Conservation (phyloP, 371 early-diverging fungal species). For the Actinomortierella wolfii region DNA sequence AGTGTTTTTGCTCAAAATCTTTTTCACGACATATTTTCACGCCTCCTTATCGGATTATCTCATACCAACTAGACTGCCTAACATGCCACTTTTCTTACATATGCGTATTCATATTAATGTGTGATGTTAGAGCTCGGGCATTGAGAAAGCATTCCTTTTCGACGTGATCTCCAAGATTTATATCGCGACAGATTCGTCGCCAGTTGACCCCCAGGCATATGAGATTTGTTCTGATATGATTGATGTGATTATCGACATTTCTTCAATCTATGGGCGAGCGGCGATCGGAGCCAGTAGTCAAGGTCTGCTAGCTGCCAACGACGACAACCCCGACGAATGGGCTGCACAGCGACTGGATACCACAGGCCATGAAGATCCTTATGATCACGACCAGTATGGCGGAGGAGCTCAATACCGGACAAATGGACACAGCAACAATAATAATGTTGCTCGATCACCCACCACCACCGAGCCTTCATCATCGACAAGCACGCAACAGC, state of each 20-base stretch:
- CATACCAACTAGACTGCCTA: no score
- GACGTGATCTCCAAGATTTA: constrained; percentile 90
- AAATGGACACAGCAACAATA: no score
- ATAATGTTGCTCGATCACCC: no score
- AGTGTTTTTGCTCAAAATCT: constrained; percentile 6
- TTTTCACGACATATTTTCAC: not conserved
- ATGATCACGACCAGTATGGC: constrained; percentile 22
- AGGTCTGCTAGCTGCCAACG: constrained; percentile 31
- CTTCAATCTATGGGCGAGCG: constrained; percentile 76
- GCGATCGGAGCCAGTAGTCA: constrained; percentile 40
- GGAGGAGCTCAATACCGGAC: not conserved
- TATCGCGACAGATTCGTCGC: constrained; percentile 93
- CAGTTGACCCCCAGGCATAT: constrained; percentile 92
- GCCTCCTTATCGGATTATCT: not conserved
- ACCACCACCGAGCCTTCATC: no score
- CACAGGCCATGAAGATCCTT: constrained; percentile 7
- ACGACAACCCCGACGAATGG: constrained; percentile 33
- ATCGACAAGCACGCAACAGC: no score
- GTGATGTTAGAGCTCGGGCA: constrained; percentile 78
- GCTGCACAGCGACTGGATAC: constrained; percentile 17
- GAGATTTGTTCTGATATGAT: constrained; percentile 95
- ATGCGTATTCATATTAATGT: not conserved
- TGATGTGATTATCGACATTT: constrained; percentile 89
- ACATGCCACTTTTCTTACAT: not conserved
- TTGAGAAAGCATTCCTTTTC: constrained; percentile 95